These are phyloP conservation scores for Ophiostoma ips DNA, from an alignment of 2,329 filamentous ascomycete genomes.

Conservation along the genomic window DNA sequence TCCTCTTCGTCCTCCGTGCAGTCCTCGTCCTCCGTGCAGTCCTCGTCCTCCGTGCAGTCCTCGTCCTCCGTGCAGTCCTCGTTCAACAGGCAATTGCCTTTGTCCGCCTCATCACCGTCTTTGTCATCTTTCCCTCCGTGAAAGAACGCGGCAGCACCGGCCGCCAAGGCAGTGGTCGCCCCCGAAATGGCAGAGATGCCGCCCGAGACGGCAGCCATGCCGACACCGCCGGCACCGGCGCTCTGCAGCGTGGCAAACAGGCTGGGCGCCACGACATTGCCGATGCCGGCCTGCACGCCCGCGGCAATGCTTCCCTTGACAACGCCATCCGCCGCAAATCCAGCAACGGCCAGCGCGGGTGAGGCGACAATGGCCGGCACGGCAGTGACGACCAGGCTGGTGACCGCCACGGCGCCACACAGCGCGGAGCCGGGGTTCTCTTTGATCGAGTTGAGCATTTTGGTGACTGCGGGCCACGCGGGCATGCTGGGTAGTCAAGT, in stretches of 20 bases:
- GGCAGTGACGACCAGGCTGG: background rate
- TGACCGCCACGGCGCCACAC: too few relatives aligned
- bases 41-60: too few relatives aligned
- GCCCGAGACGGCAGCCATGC: slow-evolving; percentile 10
- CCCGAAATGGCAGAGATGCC: background rate
- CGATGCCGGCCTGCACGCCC: slow-evolving; percentile 16
- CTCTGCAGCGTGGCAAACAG: slow-evolving; percentile 21
- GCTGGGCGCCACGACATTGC: slow-evolving; percentile 16
- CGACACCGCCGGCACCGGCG: slow-evolving; percentile 18
- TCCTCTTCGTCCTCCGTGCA: too few relatives aligned
- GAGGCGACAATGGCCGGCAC: background rate
- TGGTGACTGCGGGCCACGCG: too few relatives aligned
- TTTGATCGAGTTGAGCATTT: too few relatives aligned
- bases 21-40: too few relatives aligned
- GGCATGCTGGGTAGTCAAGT: too few relatives aligned
- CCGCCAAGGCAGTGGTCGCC: too few relatives aligned
- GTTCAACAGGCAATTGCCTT: too few relatives aligned
- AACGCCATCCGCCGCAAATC: background rate
- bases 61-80: too few relatives aligned
- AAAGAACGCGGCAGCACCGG: background rate
- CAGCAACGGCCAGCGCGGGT: background rate
- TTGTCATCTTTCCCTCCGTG: background rate
- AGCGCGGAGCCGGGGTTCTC: too few relatives aligned
- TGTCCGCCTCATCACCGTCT: background rate
- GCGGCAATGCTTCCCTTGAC: slow-evolving; percentile 12